These are phyloP conservation scores for Tephrocybe sp. DNA, from an alignment of 768 basidiomycete genomes.

Conservation along the genomic window DNA sequence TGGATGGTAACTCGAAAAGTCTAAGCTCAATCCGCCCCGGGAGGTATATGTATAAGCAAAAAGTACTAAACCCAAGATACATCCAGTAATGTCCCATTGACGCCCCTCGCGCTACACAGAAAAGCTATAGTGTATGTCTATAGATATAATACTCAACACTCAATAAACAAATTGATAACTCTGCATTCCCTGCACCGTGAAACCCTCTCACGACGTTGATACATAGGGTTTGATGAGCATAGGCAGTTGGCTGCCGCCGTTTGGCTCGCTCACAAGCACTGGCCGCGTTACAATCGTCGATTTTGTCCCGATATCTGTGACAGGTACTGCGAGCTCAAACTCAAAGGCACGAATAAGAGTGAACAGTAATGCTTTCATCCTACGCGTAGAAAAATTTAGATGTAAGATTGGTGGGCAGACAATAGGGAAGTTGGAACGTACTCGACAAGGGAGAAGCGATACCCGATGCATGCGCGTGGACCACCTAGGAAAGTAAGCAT, in stretches of 20 bases:
- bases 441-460: slow-evolving; percentile 58
- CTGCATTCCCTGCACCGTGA: no score
- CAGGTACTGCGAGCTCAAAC: slow-evolving; percentile 51
- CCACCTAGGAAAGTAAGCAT: slow-evolving; percentile 63
- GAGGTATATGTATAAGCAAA: no score
- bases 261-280: slow-evolving; percentile 34
- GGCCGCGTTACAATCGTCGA: slow-evolving; percentile 41
- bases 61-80: no score
- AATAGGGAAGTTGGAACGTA: slow-evolving; percentile 19
- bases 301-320: slow-evolving; percentile 37
- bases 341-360: slow-evolving; percentile 50
- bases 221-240: slow-evolving; percentile 29
- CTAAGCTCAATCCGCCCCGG: no score
- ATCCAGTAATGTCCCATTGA: no score
- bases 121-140: no score
- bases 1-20: no score
- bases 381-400: slow-evolving; percentile 4
- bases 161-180: no score
- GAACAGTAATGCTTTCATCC: slow-evolving; percentile 41
- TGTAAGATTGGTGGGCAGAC: background rate
- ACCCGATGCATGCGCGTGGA: slow-evolving; percentile 64
- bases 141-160: no score
- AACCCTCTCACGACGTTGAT: no score
- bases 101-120: no score
- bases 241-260: slow-evolving; percentile 42